Evolutionary conservation across 2,329 filamentous ascomycete genomes (phyloP).

Genomic region (Phaeosphaeriaceae sp.): DNA sequence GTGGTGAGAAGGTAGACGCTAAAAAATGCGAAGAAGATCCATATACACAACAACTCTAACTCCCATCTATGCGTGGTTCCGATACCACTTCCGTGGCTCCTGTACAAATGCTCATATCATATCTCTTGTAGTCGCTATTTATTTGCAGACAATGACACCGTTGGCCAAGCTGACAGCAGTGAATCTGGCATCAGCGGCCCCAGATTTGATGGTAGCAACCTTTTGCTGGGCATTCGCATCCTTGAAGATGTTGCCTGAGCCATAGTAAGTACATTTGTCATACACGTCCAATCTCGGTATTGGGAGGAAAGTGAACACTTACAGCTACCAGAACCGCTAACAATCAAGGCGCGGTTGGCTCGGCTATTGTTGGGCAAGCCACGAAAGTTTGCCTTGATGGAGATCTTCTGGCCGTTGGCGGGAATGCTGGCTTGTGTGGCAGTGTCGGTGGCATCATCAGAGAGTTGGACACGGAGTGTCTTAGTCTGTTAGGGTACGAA

Average conservation of each 20-base stretch:
- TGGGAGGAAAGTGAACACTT: not conserved
- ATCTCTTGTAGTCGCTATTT: too few species aligned
- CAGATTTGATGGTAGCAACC: conserved; percentile 12
- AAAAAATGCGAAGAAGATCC: too few species aligned
- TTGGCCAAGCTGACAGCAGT: conserved; percentile 6
- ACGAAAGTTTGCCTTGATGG: not conserved
- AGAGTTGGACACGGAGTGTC: conserved; percentile 16
- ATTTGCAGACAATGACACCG: conserved; percentile 19
- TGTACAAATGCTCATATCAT: too few species aligned
- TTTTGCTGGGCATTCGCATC: conserved; percentile 8
- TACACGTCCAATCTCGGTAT: not conserved
- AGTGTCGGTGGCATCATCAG: conserved; percentile 17
- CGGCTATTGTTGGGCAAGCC: not conserved
- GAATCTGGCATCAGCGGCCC: conserved; percentile 8
- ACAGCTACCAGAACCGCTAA: conserved; percentile 7
- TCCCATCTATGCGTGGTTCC: too few species aligned
- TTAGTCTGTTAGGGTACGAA: not conserved
- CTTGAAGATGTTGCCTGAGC: conserved; percentile 12
- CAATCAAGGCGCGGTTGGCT: conserved; percentile 14
- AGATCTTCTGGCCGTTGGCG: conserved; percentile 8
- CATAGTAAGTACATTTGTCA: not conserved
- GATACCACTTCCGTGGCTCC: too few species aligned
- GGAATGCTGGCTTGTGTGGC: conserved; percentile 17
- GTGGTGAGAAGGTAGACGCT: too few species aligned
- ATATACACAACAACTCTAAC: too few species aligned